These are phyloP conservation scores for Phaeolepiota aurea DNA, from an alignment of 768 basidiomycete genomes.

Conservation along the genomic window DNA sequence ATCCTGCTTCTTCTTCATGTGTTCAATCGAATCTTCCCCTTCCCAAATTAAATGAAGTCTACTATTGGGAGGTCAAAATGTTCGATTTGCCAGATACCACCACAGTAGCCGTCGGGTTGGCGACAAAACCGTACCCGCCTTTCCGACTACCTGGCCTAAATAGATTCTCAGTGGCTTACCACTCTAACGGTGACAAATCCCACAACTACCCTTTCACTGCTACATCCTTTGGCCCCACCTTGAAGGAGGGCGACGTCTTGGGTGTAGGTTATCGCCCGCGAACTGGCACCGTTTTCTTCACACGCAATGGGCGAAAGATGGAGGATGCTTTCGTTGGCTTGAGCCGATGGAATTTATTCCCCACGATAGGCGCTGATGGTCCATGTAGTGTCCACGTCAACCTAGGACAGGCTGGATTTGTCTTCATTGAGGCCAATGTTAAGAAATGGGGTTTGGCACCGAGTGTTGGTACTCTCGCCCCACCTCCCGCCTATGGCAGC, in stretches of 20 bases:
- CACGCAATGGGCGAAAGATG: slow-evolving; percentile 93
- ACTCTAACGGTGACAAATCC: slow-evolving; percentile 94
- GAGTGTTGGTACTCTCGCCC: slow-evolving; percentile 92
- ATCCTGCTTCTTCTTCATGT: slow-evolving; percentile 87
- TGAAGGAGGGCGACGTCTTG: slow-evolving; percentile 93
- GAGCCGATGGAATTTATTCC: slow-evolving; percentile 89
- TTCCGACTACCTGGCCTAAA: slow-evolving; percentile 87
- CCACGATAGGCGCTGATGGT: slow-evolving; percentile 92
- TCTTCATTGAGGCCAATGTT: slow-evolving; percentile 98
- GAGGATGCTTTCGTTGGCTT: slow-evolving; percentile 94
- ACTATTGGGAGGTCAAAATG: slow-evolving; percentile 99
- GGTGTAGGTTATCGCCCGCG: slow-evolving; percentile 95
- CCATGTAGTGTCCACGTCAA: slow-evolving; percentile 97
- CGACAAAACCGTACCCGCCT: slow-evolving; percentile 94
- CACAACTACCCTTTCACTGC: slow-evolving; percentile 95
- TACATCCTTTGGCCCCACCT: slow-evolving; percentile 67
- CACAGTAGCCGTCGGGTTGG: slow-evolving; percentile 85
- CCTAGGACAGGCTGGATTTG: slow-evolving; percentile 95
- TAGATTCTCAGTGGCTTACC: slow-evolving; percentile 88
- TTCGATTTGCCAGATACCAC: slow-evolving; percentile 89
- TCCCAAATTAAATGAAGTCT: slow-evolving; percentile 97
- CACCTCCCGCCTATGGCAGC: slow-evolving; percentile 96
- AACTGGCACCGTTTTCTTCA: slow-evolving; percentile 98
- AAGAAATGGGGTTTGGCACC: slow-evolving; percentile 99
- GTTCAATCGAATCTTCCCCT: slow-evolving; percentile 96